phyloP scores from a whole-genome alignment of 345 rosid species.

The Theobroma cacao region DNA sequence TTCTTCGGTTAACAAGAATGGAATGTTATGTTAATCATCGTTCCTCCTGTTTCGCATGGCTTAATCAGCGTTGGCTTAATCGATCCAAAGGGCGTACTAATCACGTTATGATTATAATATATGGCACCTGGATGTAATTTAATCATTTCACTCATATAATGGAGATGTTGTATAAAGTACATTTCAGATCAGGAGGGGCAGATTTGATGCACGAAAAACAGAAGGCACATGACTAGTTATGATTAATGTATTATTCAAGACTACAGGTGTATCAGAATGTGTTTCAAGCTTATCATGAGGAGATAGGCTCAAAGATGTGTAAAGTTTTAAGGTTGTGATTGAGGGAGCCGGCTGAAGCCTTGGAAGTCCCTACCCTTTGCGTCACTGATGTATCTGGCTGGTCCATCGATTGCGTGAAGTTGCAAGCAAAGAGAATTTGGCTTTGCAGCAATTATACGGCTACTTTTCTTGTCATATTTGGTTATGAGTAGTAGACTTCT shows the following conservation, averaged over 20 bases:
- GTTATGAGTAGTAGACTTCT: no score
- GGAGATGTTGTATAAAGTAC: background rate
- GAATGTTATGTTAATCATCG: background rate
- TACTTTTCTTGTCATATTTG: background rate
- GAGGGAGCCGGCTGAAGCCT: background rate
- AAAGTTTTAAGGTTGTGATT: background rate
- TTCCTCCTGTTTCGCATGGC: background rate
- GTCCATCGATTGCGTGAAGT: constrained; percentile 1
- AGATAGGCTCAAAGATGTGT: constrained; percentile 11
- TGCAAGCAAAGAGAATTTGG: background rate
- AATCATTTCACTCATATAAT: background rate
- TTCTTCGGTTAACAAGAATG: background rate
- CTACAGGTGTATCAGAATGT: background rate
- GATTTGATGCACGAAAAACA: background rate
- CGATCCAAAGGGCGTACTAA: background rate
- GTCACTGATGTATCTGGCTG: background rate
- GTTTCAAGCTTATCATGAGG: background rate
- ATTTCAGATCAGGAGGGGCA: background rate
- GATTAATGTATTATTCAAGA: background rate
- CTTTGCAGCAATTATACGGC: background rate
- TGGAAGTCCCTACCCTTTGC: constrained; percentile 9
- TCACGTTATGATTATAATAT: background rate
- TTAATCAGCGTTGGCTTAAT: constrained; percentile 19
- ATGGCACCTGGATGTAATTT: background rate
- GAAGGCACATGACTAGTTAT: background rate